A percentile compares a stretch with the other conserved stretches of the same genome.
Evolutionary conservation across 1,284 basidiomycete species (phyloP).

Genomic region (Rugiboletus extremiorientalis): DNA sequence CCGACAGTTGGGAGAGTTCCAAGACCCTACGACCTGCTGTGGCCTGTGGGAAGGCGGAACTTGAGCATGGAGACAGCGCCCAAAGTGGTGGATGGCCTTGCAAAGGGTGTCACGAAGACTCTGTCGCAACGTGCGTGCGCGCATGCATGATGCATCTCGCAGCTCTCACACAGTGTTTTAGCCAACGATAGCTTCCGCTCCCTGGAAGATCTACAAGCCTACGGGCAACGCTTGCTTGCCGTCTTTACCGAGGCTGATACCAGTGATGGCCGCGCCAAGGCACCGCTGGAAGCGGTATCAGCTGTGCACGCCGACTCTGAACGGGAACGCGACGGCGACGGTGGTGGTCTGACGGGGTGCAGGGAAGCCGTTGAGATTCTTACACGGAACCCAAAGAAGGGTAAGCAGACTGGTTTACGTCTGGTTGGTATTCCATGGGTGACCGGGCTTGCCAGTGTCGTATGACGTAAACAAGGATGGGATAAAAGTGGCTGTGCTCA

Average conservation of each 20-base stretch:
- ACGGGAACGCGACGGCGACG: constrained; percentile 38
- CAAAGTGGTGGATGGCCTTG: constrained; percentile 21
- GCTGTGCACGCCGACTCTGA: constrained; percentile 29
- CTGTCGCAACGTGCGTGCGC: constrained; percentile 15
- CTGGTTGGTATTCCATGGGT: background rate
- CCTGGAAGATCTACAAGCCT: constrained; percentile 37
- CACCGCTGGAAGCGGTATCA: constrained; percentile 30
- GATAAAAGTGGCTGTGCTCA: constrained; percentile 83
- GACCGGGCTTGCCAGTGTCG: constrained; percentile 55
- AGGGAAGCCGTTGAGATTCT: constrained; percentile 90
- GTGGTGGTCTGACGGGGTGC: constrained; percentile 63
- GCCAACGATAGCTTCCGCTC: constrained; percentile 16
- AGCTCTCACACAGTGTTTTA: constrained; percentile 13
- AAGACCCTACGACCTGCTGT: constrained; percentile 66
- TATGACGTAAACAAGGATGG: constrained; percentile 94
- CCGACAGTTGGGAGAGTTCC: constrained; percentile 51
- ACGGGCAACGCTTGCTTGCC: constrained; percentile 47
- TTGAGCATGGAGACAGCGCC: constrained; percentile 20
- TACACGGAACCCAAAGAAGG: constrained; percentile 85
- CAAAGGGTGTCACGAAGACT: background rate
- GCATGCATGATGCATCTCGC: background rate
- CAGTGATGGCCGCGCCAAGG: constrained; percentile 33
- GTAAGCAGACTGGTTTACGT: constrained; percentile 41
- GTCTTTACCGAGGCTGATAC: constrained; percentile 41
- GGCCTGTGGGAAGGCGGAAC: constrained; percentile 53